Evolutionary conservation across 176 grass and related monocot species (phyloP).

Genomic region (Cocos nucifera): DNA sequence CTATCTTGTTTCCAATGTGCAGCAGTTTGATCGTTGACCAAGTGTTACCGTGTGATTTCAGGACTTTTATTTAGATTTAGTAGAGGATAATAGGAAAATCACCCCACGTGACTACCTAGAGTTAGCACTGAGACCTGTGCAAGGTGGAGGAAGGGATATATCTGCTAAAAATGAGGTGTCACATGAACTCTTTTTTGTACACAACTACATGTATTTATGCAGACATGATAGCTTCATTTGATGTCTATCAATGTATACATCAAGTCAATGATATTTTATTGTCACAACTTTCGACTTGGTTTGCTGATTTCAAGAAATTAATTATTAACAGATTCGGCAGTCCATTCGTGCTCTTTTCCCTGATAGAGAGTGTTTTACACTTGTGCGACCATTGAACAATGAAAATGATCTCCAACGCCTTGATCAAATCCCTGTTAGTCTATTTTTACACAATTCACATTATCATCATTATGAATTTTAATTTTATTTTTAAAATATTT

Average conservation of each 20-base stretch:
- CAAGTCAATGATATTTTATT: too few species aligned
- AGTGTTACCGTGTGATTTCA: conserved; percentile 19
- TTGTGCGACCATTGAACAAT: conserved; percentile 83
- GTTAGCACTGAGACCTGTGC: conserved; percentile 72
- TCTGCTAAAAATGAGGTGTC: conserved; percentile 72
- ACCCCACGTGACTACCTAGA: conserved; percentile 92
- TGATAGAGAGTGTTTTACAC: conserved; percentile 87
- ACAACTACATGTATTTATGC: too few species aligned
- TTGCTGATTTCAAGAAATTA: conserved; percentile 5
- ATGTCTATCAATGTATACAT: too few species aligned
- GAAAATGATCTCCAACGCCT: conserved; percentile 92
- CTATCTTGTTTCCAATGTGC: too few species aligned
- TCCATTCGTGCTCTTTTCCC: conserved; percentile 92
- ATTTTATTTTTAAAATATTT: background rate
- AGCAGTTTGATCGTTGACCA: background rate
- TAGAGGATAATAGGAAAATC: conserved; percentile 90
- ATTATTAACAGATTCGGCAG: conserved; percentile 53
- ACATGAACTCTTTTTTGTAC: background rate
- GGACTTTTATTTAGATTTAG: conserved; percentile 94
- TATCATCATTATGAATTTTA: too few species aligned
- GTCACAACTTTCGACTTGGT: background rate
- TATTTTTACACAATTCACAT: background rate
- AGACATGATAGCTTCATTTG: too few species aligned
- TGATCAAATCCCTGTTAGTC: conserved; percentile 82
- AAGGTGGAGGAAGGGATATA: conserved; percentile 63